A percentile compares a stretch with the other conserved stretches of the same genome.
phyloP scores from a whole-genome alignment of 345 rosid species.

The Lumnitzera racemosa region DNA sequence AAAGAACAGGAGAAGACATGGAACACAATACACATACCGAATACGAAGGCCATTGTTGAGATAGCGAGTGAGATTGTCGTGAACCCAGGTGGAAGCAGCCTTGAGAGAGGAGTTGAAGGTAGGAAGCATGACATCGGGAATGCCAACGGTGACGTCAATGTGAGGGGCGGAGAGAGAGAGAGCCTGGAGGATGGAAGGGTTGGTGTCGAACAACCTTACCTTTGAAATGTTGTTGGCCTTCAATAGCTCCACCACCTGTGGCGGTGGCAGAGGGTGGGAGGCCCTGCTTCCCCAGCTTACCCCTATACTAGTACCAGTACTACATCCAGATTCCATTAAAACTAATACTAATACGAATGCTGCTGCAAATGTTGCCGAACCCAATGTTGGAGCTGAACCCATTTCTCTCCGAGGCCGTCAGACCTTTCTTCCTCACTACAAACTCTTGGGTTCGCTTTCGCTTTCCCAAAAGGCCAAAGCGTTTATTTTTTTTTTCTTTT shows the following conservation, averaged over 20 bases:
- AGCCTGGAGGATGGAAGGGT: constrained; percentile 61
- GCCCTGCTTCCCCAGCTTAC: constrained; percentile 81
- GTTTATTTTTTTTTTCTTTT: too few species aligned
- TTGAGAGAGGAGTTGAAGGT: constrained; percentile 63
- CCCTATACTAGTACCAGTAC: constrained; percentile 21
- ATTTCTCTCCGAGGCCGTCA: too few species aligned
- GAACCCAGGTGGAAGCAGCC: constrained; percentile 83
- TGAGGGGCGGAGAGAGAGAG: constrained; percentile 51
- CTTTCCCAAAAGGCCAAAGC: too few species aligned
- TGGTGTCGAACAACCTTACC: constrained; percentile 73
- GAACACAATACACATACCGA: constrained; percentile 31
- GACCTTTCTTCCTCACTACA: too few species aligned
- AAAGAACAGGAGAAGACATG: not conserved
- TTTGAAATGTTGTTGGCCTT: constrained; percentile 67
- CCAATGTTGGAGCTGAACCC: too few species aligned
- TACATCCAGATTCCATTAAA: too few species aligned
- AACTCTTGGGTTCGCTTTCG: too few species aligned
- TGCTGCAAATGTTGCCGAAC: too few species aligned
- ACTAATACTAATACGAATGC: too few species aligned
- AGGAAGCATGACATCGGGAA: constrained; percentile 57
- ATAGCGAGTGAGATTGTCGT: constrained; percentile 95
- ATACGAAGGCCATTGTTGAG: constrained; percentile 51
- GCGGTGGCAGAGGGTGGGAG: constrained; percentile 77
- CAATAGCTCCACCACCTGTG: constrained; percentile 73
- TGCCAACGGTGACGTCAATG: constrained; percentile 60